Evolutionary conservation across 2,329 filamentous ascomycete species (phyloP).

Genomic region (Colletotrichum paranaense): DNA sequence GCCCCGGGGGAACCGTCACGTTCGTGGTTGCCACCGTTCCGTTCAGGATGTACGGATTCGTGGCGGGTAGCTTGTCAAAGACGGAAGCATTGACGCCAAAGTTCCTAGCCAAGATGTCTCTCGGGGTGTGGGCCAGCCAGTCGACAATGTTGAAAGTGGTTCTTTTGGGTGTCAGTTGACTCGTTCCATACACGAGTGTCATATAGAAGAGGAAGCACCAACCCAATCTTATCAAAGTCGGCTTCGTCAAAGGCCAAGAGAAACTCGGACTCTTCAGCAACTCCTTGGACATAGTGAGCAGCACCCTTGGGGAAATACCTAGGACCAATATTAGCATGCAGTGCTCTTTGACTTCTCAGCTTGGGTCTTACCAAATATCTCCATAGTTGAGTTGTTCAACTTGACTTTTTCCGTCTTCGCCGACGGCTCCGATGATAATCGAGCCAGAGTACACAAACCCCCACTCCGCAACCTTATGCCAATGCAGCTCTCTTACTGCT

Average conservation of each 20-base stretch:
- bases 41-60: constrained; percentile 72
- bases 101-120: constrained; percentile 73
- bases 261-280: constrained; percentile 75
- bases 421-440: constrained; percentile 69
- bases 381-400: constrained; percentile 67
- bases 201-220: constrained; percentile 34
- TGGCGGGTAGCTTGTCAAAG: constrained; percentile 67
- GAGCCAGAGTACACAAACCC: constrained; percentile 70
- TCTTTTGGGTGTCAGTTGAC: constrained; percentile 45
- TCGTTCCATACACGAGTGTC: background rate
- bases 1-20: constrained; percentile 55
- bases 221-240: constrained; percentile 73
- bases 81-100: constrained; percentile 71
- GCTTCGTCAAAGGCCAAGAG: constrained; percentile 75
- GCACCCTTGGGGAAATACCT: constrained; percentile 73
- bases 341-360: background rate
- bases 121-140: constrained; percentile 76
- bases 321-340: background rate
- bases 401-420: constrained; percentile 69
- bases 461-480: constrained; percentile 78
- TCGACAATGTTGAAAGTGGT: constrained; percentile 79
- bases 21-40: constrained; percentile 61
- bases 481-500: constrained; percentile 73
- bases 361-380: constrained; percentile 64
- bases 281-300: constrained; percentile 72